Conservation (phyloP, 305 asterid species). For the Fraxinus albicans region DNA sequence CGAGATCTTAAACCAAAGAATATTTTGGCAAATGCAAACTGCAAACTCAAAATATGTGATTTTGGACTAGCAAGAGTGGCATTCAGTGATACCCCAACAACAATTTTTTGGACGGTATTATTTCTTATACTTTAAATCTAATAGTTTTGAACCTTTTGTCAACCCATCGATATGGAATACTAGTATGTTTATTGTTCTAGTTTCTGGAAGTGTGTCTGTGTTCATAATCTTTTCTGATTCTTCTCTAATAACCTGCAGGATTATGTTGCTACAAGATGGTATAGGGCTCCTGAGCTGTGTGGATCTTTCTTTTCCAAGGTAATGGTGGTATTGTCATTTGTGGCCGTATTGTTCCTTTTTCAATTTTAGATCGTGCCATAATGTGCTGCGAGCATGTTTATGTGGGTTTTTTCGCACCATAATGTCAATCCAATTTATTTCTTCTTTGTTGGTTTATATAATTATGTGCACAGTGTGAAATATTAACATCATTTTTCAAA, state of each 20-base stretch:
- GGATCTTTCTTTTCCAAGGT: constrained; percentile 95
- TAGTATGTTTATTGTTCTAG: neutral
- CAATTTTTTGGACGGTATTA: constrained; percentile 91
- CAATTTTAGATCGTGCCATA: neutral
- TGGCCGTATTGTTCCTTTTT: constrained; percentile 13
- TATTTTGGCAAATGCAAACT: constrained; percentile 96
- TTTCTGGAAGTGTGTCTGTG: neutral
- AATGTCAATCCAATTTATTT: constrained; percentile 1
- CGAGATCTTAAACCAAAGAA: constrained; percentile 97
- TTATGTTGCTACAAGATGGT: constrained; percentile 59
- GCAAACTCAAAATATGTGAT: constrained; percentile 95
- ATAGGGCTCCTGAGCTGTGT: constrained; percentile 59
- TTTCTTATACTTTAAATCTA: neutral
- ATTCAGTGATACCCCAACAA: constrained; percentile 83
- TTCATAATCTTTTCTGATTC: constrained; percentile 15
- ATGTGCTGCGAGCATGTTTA: neutral
- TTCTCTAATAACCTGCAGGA: constrained; percentile 38
- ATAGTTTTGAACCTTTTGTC: constrained; percentile 14
- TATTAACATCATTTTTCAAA: constrained; percentile 7
- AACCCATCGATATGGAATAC: neutral
- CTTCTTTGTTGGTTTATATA: constrained; percentile 5
- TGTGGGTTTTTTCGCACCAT: neutral
- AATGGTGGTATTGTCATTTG: constrained; percentile 12
- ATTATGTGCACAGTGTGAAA: neutral
- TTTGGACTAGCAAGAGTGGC: constrained; percentile 97